These are phyloP conservation scores for Fusarium nelsonii DNA, from an alignment of 2,329 filamentous ascomycete genomes.

Conservation along the genomic window DNA sequence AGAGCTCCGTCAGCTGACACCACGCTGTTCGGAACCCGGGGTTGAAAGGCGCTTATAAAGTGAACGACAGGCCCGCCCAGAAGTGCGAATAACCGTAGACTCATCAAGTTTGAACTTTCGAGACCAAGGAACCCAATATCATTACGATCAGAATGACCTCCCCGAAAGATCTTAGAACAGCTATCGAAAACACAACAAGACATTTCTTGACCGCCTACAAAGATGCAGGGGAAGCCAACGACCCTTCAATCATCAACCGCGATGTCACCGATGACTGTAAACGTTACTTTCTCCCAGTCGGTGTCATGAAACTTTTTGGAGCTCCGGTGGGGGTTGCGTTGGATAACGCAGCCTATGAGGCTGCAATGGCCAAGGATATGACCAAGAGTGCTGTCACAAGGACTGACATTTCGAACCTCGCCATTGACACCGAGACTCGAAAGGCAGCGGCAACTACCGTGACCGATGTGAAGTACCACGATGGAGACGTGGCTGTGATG, in stretches of 20 bases:
- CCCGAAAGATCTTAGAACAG: not conserved
- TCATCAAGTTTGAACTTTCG: accelerated
- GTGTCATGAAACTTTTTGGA: not conserved
- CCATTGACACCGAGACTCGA: conserved; percentile 11
- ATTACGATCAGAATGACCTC: not conserved
- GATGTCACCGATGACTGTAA: conserved; percentile 22
- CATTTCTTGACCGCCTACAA: conserved; percentile 22
- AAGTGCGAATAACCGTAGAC: too few relatives aligned
- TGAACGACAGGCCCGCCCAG: not conserved
- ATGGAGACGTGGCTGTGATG: conserved; percentile 6
- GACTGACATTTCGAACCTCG: conserved; percentile 8
- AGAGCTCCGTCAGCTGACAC: too few relatives aligned
- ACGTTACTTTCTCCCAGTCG: conserved; percentile 18
- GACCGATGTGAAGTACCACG: conserved; percentile 1
- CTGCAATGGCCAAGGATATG: conserved; percentile 17
- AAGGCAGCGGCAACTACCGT: conserved; percentile 16
- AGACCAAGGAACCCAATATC: accelerated
- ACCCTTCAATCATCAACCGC: conserved; percentile 31
- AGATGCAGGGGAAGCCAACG: conserved; percentile 15
- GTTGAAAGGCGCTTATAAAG: not conserved
- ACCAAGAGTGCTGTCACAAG: not conserved
- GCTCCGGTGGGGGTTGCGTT: not conserved
- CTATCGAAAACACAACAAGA: conserved; percentile 9
- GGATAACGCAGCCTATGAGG: conserved; percentile 23
- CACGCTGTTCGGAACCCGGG: too few relatives aligned